phyloP scores from a whole-genome alignment of 192 early-diverging fungal genomes.

The Gaertneriomyces sp. region DNA sequence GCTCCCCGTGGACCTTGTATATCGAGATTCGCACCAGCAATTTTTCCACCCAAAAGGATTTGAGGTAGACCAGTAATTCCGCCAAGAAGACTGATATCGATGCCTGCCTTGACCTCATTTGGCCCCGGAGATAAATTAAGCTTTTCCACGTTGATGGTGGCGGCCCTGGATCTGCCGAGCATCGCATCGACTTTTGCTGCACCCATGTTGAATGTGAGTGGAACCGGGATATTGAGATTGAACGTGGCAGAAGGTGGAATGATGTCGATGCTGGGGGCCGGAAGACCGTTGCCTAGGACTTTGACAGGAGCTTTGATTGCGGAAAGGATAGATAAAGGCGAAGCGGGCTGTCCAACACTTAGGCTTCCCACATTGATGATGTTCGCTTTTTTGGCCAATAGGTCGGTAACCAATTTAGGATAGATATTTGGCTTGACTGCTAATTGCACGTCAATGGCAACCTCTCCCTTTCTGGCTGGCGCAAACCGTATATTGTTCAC shows the following conservation, averaged over 20 bases:
- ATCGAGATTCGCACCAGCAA: constrained; percentile 9
- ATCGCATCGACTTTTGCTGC: constrained; percentile 7
- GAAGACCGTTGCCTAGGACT: neutral
- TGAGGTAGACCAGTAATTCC: constrained; percentile 18
- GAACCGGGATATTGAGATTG: neutral
- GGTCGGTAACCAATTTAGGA: constrained; percentile 14
- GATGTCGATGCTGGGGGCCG: constrained; percentile 8
- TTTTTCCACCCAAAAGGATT: constrained; percentile 2
- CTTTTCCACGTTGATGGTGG: constrained; percentile 5
- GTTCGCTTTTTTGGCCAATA: constrained; percentile 1
- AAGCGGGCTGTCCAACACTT: constrained; percentile 9
- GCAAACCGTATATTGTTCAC: constrained; percentile 6
- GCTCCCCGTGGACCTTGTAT: constrained; percentile 11
- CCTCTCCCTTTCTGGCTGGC: neutral
- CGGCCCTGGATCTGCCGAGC: constrained; percentile 12
- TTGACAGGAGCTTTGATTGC: constrained; percentile 1
- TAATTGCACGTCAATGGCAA: constrained; percentile 19
- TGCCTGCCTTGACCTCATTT: constrained; percentile 15
- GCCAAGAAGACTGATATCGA: constrained; percentile 17
- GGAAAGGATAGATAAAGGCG: constrained; percentile 17
- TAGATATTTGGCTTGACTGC: constrained; percentile 18
- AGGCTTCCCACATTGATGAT: constrained; percentile 4
- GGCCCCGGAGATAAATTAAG: neutral
- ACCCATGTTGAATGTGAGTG: constrained; percentile 8
- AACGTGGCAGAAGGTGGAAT: constrained; percentile 20